Conservation (phyloP, 306 rosid species). For the Carpinus fangiana region DNA sequence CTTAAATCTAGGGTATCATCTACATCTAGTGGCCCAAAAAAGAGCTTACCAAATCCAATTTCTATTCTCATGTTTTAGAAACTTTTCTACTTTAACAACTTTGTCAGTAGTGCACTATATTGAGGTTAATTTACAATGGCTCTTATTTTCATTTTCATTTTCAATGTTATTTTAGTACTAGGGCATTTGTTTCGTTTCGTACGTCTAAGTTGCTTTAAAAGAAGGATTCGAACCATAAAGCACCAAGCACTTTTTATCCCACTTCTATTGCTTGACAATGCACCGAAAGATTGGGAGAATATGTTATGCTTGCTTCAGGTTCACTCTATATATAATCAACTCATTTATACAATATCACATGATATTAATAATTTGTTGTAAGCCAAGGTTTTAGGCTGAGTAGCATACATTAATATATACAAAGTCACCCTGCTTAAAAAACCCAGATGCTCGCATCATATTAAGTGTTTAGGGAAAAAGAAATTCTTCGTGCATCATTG, state of each 20-base stretch:
- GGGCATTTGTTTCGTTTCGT: background rate
- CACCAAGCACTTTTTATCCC: slow-evolving; percentile 16
- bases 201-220: background rate
- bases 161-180: background rate
- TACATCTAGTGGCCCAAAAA: slow-evolving; percentile 30
- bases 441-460: background rate
- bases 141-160: background rate
- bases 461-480: background rate
- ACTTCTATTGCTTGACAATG: slow-evolving; percentile 15
- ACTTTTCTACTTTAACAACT: slow-evolving; percentile 21
- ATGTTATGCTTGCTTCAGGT: slow-evolving; percentile 6
- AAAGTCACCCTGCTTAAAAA: background rate
- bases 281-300: background rate
- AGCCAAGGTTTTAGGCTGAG: slow-evolving; percentile 1
- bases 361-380: background rate
- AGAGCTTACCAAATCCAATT: slow-evolving; percentile 31
- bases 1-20: slow-evolving; percentile 27
- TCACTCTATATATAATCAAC: background rate
- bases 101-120: slow-evolving; percentile 7
- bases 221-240: slow-evolving; percentile 9
- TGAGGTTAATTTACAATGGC: slow-evolving; percentile 12
- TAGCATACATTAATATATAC: background rate
- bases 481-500: too few relatives aligned
- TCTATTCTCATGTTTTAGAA: slow-evolving; percentile 27
- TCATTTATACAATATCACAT: background rate